These are phyloP conservation scores for Xenosphaeropsis pyriputrescens DNA, from an alignment of 2,329 filamentous ascomycete species.

Conservation along the genomic window DNA sequence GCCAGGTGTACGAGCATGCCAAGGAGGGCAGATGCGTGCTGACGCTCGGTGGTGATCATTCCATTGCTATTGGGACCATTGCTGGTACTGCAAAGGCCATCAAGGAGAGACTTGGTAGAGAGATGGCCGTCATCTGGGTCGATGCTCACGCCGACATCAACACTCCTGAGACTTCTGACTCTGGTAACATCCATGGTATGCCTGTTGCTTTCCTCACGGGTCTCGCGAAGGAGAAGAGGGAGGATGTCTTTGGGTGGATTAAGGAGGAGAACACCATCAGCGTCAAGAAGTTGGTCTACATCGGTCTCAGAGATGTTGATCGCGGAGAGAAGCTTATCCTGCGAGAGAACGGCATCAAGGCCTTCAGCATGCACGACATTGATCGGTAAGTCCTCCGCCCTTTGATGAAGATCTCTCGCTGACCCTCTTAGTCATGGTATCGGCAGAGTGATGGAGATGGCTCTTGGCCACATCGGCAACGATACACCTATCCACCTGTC, in stretches of 20 bases:
- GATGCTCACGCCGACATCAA: conserved; percentile 98
- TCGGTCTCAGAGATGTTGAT: conserved; percentile 87
- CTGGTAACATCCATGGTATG: conserved; percentile 97
- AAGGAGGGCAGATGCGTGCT: conserved; percentile 73
- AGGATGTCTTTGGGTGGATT: conserved; percentile 85
- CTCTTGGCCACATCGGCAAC: conserved; percentile 83
- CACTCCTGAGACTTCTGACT: conserved; percentile 76
- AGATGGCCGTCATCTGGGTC: conserved; percentile 96
- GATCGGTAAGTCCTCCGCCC: conserved; percentile 46
- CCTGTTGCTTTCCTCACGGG: conserved; percentile 86
- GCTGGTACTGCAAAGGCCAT: conserved; percentile 77
- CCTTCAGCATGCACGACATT: conserved; percentile 97
- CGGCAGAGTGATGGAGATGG: conserved; percentile 93
- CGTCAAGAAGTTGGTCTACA: conserved; percentile 85
- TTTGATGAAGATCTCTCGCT: not conserved
- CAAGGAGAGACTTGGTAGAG: conserved; percentile 64
- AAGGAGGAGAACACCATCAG: conserved; percentile 54
- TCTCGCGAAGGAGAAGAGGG: conserved; percentile 58
- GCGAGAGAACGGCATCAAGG: conserved; percentile 78
- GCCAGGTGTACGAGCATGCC: conserved; percentile 81
- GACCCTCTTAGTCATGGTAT: conserved; percentile 60
- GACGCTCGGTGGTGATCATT: conserved; percentile 91
- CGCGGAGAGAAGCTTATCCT: conserved; percentile 86
- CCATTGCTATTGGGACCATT: conserved; percentile 88
- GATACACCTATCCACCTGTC: conserved; percentile 96